Evolutionary conservation across 352 stramenopile genomes (phyloP).

Genomic region (Pythium pyrilobum): DNA sequence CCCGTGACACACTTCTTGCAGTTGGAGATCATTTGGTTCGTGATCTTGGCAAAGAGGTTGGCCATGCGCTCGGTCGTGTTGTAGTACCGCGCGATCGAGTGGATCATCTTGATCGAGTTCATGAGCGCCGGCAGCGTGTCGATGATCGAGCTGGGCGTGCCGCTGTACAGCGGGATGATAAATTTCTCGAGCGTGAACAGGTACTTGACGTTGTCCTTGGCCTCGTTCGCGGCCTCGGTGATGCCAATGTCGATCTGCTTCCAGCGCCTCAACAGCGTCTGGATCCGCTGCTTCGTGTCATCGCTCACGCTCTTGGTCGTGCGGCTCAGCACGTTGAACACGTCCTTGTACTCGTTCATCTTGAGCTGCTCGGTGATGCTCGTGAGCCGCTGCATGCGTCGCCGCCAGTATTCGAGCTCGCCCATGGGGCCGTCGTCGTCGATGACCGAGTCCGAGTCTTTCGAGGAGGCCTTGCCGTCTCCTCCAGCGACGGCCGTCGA

Average conservation of each 20-base stretch:
- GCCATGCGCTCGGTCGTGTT: constrained; percentile 98
- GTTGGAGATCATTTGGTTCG: constrained; percentile 98
- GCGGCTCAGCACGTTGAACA: constrained; percentile 89
- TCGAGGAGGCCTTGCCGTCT: constrained; percentile 14
- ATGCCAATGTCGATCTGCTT: constrained; percentile 98
- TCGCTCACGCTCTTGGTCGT: constrained; percentile 84
- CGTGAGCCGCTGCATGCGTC: constrained; percentile 96
- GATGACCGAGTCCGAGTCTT: constrained; percentile 59
- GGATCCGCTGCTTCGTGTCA: constrained; percentile 91
- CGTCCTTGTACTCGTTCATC: constrained; percentile 94
- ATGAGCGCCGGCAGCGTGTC: constrained; percentile 97
- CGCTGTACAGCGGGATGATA: constrained; percentile 85
- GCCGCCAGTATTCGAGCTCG: constrained; percentile 96
- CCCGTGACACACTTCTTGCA: constrained; percentile 94
- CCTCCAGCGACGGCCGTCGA: constrained; percentile 38
- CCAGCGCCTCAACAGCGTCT: constrained; percentile 93
- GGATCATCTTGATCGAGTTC: constrained; percentile 99
- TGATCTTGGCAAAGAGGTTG: constrained; percentile 97
- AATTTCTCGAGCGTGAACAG: constrained; percentile 98
- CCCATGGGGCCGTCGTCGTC: constrained; percentile 93
- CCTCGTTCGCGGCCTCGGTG: constrained; percentile 97
- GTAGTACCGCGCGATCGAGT: constrained; percentile 98
- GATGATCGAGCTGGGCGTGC: constrained; percentile 96
- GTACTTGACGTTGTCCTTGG: constrained; percentile 99
- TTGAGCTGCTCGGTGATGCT: constrained; percentile 98